phyloP scores from a whole-genome alignment of 169 alveolate species.

The Eimeria tenella region DNA sequence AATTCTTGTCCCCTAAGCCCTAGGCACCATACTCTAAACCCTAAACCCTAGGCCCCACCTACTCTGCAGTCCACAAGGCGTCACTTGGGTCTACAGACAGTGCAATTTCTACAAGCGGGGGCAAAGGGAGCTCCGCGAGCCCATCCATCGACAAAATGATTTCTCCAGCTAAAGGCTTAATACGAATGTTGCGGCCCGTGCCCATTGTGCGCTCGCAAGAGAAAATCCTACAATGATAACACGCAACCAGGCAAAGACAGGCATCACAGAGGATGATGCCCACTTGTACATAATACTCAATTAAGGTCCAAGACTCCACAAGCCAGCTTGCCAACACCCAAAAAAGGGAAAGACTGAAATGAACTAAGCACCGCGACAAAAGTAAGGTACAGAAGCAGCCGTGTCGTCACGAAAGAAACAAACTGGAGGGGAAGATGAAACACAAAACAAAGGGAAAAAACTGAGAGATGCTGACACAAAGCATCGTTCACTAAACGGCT shows the following conservation, averaged over 20 bases:
- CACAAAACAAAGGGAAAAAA: background rate
- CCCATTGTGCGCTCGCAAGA: background rate
- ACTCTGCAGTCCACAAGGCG: constrained; percentile 76
- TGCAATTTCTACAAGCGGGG: constrained; percentile 27
- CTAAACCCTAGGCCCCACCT: background rate
- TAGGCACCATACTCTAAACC: no score
- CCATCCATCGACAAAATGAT: constrained; percentile 77
- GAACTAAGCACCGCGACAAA: no score
- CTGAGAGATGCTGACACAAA: background rate
- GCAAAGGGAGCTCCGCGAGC: constrained; percentile 58
- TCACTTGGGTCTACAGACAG: constrained; percentile 60
- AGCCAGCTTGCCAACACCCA: background rate
- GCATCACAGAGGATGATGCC: no score
- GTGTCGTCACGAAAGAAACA: no score
- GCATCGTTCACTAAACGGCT: background rate
- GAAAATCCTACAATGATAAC: constrained; percentile 24
- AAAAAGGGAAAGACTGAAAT: background rate
- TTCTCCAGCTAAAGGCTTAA: constrained; percentile 61
- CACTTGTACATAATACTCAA: background rate
- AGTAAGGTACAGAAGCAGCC: no score
- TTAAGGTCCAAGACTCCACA: background rate
- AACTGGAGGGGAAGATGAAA: no score
- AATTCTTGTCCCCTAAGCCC: no score
- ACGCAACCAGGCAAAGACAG: background rate
- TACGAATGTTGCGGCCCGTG: background rate